Evolutionary conservation across 495 filamentous ascomycete genomes (phyloP).

Genomic region (Sabuloglossum arenarium): DNA sequence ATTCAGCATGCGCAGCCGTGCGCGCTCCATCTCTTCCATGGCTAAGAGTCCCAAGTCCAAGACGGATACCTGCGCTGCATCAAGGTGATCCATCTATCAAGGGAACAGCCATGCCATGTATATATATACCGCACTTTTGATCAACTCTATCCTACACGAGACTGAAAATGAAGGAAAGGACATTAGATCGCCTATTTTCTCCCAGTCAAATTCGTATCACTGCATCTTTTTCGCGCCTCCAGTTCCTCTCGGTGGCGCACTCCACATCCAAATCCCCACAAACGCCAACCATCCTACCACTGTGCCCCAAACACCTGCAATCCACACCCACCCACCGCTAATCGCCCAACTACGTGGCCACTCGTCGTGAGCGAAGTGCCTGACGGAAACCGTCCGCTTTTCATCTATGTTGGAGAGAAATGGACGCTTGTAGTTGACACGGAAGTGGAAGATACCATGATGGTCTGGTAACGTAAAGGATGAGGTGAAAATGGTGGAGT

Average conservation of each 20-base stretch:
- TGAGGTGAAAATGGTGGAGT: constrained; percentile 51
- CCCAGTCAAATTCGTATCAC: not conserved
- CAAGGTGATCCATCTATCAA: not conserved
- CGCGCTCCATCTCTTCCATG: not conserved
- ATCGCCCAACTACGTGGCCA: constrained; percentile 84
- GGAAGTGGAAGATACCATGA: constrained; percentile 15
- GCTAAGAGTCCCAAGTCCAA: not conserved
- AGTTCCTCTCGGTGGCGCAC: constrained; percentile 29
- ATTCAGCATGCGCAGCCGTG: too few relatives aligned
- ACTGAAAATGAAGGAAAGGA: not conserved
- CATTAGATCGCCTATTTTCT: not conserved
- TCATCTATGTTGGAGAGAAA: constrained; percentile 80
- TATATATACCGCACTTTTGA: not conserved
- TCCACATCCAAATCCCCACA: constrained; percentile 77
- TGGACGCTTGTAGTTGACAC: constrained; percentile 65
- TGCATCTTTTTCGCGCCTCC: constrained; percentile 3
- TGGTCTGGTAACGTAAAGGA: constrained; percentile 63
- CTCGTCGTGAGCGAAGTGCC: constrained; percentile 93
- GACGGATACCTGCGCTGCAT: not conserved
- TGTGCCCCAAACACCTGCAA: constrained; percentile 67
- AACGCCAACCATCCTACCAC: constrained; percentile 71
- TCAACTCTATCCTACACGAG: not conserved
- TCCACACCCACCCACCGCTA: constrained; percentile 87
- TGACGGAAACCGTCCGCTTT: constrained; percentile 82
- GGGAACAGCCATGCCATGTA: not conserved